Conservation (phyloP, 1,139 yeast species). For the Pichia sp. region DNA sequence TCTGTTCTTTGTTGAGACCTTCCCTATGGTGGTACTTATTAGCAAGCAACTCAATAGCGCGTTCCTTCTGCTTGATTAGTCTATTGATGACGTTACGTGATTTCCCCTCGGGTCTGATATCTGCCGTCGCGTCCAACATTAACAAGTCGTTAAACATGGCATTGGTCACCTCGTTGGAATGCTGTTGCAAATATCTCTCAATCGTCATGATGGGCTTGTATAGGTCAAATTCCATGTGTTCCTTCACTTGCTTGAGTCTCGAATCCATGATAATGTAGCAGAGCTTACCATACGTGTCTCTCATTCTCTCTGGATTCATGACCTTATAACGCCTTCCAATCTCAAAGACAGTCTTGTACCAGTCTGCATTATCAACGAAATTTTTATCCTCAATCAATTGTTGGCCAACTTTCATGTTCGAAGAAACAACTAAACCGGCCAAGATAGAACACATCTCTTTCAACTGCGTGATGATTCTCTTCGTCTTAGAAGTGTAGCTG, state of each 20-base stretch:
- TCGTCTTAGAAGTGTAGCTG: slow-evolving; percentile 54
- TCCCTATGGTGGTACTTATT: slow-evolving; percentile 31
- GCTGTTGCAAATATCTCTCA: slow-evolving; percentile 34
- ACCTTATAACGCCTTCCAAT: slow-evolving; percentile 71
- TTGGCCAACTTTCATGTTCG: slow-evolving; percentile 60
- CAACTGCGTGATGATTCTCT: slow-evolving; percentile 59
- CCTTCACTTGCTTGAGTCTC: slow-evolving; percentile 56
- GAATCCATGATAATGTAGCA: slow-evolving; percentile 82
- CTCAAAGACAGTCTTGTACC: slow-evolving; percentile 63
- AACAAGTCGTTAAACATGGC: slow-evolving; percentile 45
- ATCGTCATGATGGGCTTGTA: slow-evolving; percentile 65
- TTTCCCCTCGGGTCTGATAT: slow-evolving; percentile 51
- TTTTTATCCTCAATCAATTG: slow-evolving; percentile 53
- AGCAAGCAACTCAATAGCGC: slow-evolving; percentile 52
- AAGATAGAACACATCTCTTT: slow-evolving; percentile 67
- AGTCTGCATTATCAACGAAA: slow-evolving; percentile 56
- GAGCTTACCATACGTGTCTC: slow-evolving; percentile 66
- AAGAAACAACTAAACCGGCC: slow-evolving; percentile 68
- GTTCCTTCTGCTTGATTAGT: slow-evolving; percentile 55
- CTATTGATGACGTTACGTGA: slow-evolving; percentile 43
- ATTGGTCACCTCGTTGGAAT: slow-evolving; percentile 30
- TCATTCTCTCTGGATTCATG: slow-evolving; percentile 73
- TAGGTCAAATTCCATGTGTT: slow-evolving; percentile 63
- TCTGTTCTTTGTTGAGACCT: slow-evolving; percentile 44
- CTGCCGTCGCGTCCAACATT: slow-evolving; percentile 55